These are phyloP conservation scores for Trypanosoma congolense DNA, from an alignment of 208 protist species.

Conservation along the genomic window DNA sequence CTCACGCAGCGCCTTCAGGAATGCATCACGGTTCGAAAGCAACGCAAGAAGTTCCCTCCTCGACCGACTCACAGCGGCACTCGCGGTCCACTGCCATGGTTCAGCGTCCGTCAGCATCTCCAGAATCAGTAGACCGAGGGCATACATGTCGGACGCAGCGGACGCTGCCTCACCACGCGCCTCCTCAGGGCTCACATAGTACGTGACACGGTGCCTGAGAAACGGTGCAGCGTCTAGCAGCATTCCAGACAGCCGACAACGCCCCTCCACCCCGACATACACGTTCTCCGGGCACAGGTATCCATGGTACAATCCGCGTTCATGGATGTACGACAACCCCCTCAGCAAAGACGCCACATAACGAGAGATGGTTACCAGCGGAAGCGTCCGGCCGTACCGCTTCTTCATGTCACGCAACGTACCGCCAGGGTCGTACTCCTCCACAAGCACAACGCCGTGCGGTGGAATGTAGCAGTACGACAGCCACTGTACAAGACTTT, in stretches of 20 bases:
- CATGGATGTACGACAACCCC: constrained; percentile 21
- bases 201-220: constrained; percentile 17
- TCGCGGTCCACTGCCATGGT: constrained; percentile 33
- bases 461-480: constrained; percentile 17
- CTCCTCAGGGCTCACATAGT: constrained; percentile 31
- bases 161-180: constrained; percentile 17
- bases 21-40: constrained; percentile 13
- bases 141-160: constrained; percentile 21
- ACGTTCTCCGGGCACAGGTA: constrained; percentile 26
- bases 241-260: constrained; percentile 25
- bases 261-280: constrained; percentile 20
- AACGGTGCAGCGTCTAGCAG: constrained; percentile 9
- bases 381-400: constrained; percentile 17
- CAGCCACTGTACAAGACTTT: constrained; percentile 15
- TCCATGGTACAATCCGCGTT: constrained; percentile 22
- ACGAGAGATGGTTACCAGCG: constrained; percentile 12
- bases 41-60: constrained; percentile 16
- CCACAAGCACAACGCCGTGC: constrained; percentile 16
- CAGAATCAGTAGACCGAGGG: constrained; percentile 20
- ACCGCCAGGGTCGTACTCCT: constrained; percentile 20
- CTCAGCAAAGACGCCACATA: constrained; percentile 21
- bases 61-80: constrained; percentile 9
- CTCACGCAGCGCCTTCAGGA: constrained; percentile 20
- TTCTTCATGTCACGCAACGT: constrained; percentile 18
- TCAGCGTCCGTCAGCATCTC: constrained; percentile 24